Evolutionary conservation across 306 rosid species (phyloP).

Genomic region (Morella rubra): DNA sequence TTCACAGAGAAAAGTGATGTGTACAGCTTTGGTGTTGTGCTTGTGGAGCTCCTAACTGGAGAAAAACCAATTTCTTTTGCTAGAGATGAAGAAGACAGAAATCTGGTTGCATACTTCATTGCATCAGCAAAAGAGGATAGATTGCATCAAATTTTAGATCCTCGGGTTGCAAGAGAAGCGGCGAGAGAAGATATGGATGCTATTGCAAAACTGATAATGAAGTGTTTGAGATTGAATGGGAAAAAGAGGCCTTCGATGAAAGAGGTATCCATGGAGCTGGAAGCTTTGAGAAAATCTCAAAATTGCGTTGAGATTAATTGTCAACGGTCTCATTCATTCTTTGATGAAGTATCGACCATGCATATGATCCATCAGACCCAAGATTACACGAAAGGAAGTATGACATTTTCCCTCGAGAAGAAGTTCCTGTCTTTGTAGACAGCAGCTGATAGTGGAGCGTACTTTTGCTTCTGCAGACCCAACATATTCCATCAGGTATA

Average conservation of each 20-base stretch:
- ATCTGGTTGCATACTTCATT: conserved; percentile 4
- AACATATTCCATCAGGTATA: too few relatives aligned
- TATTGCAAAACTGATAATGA: conserved; percentile 20
- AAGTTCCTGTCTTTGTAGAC: neutral
- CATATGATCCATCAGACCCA: neutral
- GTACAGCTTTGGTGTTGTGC: too few relatives aligned
- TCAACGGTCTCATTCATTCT: neutral
- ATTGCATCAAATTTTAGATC: conserved; percentile 13
- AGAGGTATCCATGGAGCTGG: conserved; percentile 27
- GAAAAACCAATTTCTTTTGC: conserved; percentile 19
- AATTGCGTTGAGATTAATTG: too few relatives aligned
- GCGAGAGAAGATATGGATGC: neutral
- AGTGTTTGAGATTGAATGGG: conserved; percentile 32
- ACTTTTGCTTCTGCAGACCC: too few relatives aligned
- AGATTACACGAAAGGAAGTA: neutral
- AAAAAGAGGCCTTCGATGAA: conserved; percentile 39
- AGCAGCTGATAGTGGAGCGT: too few relatives aligned
- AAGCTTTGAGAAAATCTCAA: conserved; percentile 19
- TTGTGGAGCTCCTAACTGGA: conserved; percentile 16
- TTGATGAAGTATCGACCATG: neutral
- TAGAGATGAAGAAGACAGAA: neutral
- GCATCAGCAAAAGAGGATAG: neutral
- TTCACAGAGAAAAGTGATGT: too few relatives aligned
- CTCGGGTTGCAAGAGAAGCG: neutral
- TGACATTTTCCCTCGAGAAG: neutral